Evolutionary conservation across 306 rosid species (phyloP), one percentile per base, ranked within the genome.

Genomic region (Hippophae gyantsensis): DNA sequence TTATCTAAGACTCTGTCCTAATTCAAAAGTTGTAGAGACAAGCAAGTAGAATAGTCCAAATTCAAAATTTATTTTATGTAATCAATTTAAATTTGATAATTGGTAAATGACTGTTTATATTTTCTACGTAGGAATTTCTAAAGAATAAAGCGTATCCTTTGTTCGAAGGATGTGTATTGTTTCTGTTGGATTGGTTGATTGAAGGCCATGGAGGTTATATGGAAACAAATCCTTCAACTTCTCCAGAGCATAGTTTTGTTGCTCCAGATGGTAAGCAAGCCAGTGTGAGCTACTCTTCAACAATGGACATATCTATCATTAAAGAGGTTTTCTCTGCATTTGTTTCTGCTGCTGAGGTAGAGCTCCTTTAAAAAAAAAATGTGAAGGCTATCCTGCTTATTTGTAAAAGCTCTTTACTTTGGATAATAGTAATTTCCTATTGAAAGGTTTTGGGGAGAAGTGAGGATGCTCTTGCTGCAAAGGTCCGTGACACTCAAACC

Each of bases 151-250:
- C 95, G 72, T 90, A 87, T 76, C 95, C 96, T 72, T 75, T 90
- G 84, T 70, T 90, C 89, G 98, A 87, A 87, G 89, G 87, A 71
- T 87, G 98, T 69, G 62, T 82, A n/a, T 76, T 62, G 47, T 90
- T 87, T 90, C 82, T 90, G 86, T 76, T 90, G 87, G 95, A 87
- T 85, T 90, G 98, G 98, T 79, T 90, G 82, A 85, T 90, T 67
- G 75, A 90, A 70, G 95, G 92, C 79, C 83, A 10, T 13, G 84
- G 82, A 46, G 96, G 82, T 70, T 81, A 68, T 61, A 77, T 90
- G 56, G 89, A 90, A 83, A 90, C 98, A 59, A 90, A 90, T 74
- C 98, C 98, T 25, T 87, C 98, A 63, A 90, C 98, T 66, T 90
- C 98, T 58, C 98, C 98, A 1, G 98, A 90, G 74, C 98, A 90